Evolutionary conservation across 768 basidiomycete species (phyloP), one percentile per base, ranked within the genome.

Genomic region (Scleroderma citrinum): DNA sequence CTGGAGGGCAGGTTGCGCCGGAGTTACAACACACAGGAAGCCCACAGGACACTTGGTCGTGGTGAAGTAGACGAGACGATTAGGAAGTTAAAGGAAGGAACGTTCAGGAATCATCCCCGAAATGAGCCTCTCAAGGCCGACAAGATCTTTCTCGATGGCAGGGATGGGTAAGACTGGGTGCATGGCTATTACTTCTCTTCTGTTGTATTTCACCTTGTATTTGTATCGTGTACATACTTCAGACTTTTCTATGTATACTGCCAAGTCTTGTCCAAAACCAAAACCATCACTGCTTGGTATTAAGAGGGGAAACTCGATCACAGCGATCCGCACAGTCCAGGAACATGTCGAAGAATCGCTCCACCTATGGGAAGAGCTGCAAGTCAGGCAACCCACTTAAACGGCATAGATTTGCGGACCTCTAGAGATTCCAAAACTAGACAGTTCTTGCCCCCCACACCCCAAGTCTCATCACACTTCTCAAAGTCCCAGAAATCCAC

Each of bases 31-130:
- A 5, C 34, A n/a, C 34, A 13, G 34, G 34, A 35, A 35, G 5
- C 5, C 40, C 40, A 24, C 5, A n/a, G 21, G n/a, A 41, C 86
- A 1, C 63, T 89, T 50, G 80, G 82, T 3, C 76, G 83, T 24
- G 91, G 90, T 10, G 87, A 87, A 49, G 67, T 92, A 38, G 90
- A 95, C 58, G 77, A 85, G 56, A 85, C 86, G 4, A 87, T 94
- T 32, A 80, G 85, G 14, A 88, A 81, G 56, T 81, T 92, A 71
- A 76, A 78, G 37, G 77, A 75, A 48, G 89, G 81, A 36, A 78
- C 23, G 40, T 41, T 41, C 23, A 41, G 13, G 14, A 41, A 41
- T 14, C 40, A 16, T 26, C 21, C 17, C 3, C 23, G 40, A 21
- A 26, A 41, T 23, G 24, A 10, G 16, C 44, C 34, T 37, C 32